Evolutionary conservation across 1,284 basidiomycete species (phyloP), one percentile per base, ranked within the genome.

Genomic region (Malassezia cuniculi): DNA sequence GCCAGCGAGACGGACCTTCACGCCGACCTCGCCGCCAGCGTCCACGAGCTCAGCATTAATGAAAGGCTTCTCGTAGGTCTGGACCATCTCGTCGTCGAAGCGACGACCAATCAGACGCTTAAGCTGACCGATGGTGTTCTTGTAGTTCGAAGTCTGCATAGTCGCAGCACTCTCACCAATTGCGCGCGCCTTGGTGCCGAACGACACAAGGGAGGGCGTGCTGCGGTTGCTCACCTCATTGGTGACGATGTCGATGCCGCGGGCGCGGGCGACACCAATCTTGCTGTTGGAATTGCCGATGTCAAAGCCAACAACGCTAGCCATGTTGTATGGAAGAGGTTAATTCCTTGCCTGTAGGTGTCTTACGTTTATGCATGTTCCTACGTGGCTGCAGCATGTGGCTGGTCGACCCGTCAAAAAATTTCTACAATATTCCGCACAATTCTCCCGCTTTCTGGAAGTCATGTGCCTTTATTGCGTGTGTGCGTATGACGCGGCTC

Each of bases 191-290:
- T 66, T 66, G 24, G 54, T 53, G 19, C 61, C 59, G 27, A 66
- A 66, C 11, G 62, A 66, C 53, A 66, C 56, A 30, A 66, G 55
- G 14, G 62, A 64, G 27, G 60, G 60, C 11, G 62, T 65, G 31
- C 51, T 52, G 31, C 62, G 58, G 53, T 65, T 65, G 45, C 58
- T 61, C 34, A 63, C 62, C 45, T 63, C 60, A 47, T 65, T 65
- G 27, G 58, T 44, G 29, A 65, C 55, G 43, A 62, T 52, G 47
- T 64, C 62, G 41, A 63, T 54, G 44, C 60, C 60, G 36, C 62
- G 54, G 37, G 58, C 53, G 39, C 62, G 55, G 27, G 62, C 60
- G 22, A 61, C 55, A 34, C 62, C 62, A 36, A 66, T 64, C 52
- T 45, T 45, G 26, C 42, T 45, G 29, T 33, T 39, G 52, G 51